Evolutionary conservation across 225 moss, liverwort and hornwort species (phyloP).

Genomic region (Physcomitrellopsis africana): DNA sequence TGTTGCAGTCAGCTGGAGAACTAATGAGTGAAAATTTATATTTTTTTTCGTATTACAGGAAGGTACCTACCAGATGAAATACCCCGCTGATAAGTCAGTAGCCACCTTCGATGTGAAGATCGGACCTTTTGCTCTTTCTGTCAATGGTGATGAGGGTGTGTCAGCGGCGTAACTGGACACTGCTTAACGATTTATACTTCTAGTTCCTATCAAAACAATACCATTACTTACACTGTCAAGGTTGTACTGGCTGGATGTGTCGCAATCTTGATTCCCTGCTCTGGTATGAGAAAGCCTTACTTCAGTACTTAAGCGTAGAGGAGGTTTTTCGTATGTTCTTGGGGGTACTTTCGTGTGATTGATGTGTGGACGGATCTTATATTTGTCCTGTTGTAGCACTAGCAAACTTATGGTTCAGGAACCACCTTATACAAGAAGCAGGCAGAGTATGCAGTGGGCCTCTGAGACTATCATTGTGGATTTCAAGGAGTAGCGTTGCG

Average conservation of each 20-base stretch:
- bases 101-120: conserved; percentile 60
- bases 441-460: conserved; percentile 15
- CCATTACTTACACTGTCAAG: background rate
- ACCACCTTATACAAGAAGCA: conserved; percentile 20
- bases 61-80: conserved; percentile 64
- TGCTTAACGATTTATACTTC: background rate
- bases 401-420: conserved; percentile 3
- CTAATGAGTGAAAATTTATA: background rate
- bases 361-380: background rate
- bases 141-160: conserved; percentile 44
- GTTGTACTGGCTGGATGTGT: background rate
- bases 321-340: background rate
- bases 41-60: conserved; percentile 35
- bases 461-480: conserved; percentile 10
- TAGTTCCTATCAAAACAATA: background rate
- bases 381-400: conserved; percentile 16
- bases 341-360: background rate
- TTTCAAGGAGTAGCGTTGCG: background rate
- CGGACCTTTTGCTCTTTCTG: conserved; percentile 56
- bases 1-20: background rate
- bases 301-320: background rate
- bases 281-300: background rate
- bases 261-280: background rate
- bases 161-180: conserved; percentile 20
- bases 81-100: conserved; percentile 42